These are phyloP conservation scores for Chlamydomonas sphaeroides DNA, from an alignment of 139 green algal species.

Conservation along the genomic window DNA sequence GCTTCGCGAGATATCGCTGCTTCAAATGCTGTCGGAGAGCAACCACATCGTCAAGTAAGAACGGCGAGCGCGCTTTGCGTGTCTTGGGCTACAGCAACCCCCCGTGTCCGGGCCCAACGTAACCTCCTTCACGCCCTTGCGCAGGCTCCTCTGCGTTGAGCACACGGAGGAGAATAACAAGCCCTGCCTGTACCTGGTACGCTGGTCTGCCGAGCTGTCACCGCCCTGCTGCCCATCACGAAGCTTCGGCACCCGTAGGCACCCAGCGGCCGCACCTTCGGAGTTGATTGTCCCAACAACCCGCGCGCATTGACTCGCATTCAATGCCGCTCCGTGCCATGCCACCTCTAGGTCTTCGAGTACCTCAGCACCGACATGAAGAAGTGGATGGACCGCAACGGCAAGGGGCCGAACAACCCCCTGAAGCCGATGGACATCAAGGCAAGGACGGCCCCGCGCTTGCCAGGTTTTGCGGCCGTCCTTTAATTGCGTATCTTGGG, in stretches of 20 bases:
- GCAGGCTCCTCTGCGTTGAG: constrained; percentile 89
- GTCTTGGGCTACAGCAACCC: not conserved
- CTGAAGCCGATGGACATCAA: constrained; percentile 75
- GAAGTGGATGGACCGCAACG: constrained; percentile 97
- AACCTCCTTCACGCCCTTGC: too few relatives aligned
- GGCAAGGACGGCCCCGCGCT: too few relatives aligned
- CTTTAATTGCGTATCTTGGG: too few relatives aligned
- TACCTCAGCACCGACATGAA: constrained; percentile 98
- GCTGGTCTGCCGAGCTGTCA: not conserved
- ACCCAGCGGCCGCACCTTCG: too few relatives aligned
- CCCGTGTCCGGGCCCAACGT: too few relatives aligned
- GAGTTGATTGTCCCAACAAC: too few relatives aligned
- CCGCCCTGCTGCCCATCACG: too few relatives aligned
- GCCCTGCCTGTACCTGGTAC: constrained; percentile 95
- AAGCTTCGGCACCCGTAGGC: too few relatives aligned
- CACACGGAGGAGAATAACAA: constrained; percentile 96
- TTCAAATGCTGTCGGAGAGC: constrained; percentile 95
- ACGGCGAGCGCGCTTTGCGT: not conserved
- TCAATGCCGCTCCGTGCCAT: too few relatives aligned
- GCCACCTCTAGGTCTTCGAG: constrained; percentile 98
- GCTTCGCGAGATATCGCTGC: constrained; percentile 95
- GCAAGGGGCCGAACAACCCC: constrained; percentile 80
- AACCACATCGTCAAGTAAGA: constrained; percentile 92
- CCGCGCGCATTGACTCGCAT: not conserved
- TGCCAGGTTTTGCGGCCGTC: too few relatives aligned